Conservation (phyloP, 257 asterid genomes). For the Perilla frutescens region DNA sequence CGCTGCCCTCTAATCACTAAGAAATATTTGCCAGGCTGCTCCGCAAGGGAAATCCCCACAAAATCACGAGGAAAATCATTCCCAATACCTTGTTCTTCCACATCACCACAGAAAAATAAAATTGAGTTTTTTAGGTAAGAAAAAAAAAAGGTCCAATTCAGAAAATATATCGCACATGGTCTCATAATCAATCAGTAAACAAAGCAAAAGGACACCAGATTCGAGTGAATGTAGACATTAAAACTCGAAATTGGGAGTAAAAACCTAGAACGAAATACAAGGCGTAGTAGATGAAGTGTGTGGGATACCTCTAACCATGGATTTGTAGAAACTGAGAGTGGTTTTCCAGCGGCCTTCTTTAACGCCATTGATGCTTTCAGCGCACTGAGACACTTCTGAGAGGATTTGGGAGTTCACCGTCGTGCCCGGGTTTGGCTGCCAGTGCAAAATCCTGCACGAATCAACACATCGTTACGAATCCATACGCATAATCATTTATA, state of each 20-base stretch:
- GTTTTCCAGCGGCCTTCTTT: slow-evolving; percentile 95
- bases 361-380: slow-evolving; percentile 85
- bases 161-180: background rate
- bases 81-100: slow-evolving; percentile 57
- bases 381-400: slow-evolving; percentile 88
- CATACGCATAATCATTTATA: background rate
- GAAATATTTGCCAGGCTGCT: slow-evolving; percentile 76
- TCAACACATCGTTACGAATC: slow-evolving; percentile 20
- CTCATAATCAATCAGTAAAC: background rate
- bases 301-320: slow-evolving; percentile 71
- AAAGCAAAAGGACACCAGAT: background rate
- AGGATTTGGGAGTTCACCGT: slow-evolving; percentile 88
- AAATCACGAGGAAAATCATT: slow-evolving; percentile 79
- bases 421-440: slow-evolving; percentile 96
- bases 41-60: slow-evolving; percentile 85
- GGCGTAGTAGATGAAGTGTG: background rate
- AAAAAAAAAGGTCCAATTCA: background rate
- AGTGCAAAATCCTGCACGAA: slow-evolving; percentile 78
- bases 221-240: background rate
- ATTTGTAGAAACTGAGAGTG: slow-evolving; percentile 80
- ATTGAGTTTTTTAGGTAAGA: background rate
- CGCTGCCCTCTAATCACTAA: slow-evolving; percentile 80
- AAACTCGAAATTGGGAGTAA: background rate
- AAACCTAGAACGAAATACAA: background rate
- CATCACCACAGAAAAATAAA: slow-evolving; percentile 13